Base-by-base conservation (phyloP, 2,329 filamentous ascomycete species). In the Aspergillus unguis region DNA sequence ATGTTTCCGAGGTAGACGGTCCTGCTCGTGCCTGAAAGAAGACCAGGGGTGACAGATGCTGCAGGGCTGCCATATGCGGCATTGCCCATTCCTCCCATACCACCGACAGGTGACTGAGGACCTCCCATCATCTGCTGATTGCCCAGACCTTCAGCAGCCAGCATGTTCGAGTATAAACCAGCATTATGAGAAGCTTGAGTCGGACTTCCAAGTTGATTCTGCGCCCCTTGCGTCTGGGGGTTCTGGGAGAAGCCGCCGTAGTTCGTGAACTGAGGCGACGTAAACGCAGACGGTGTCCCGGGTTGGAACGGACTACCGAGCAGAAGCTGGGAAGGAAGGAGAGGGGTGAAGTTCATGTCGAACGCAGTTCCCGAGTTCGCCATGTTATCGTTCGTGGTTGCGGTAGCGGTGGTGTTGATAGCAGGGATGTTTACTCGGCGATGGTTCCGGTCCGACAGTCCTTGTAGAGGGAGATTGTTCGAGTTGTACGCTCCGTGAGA, bases 1-100 rank as follows among this genome's bases (percentile, higher is more conserved):
- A 99, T 97, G 73, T 99, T 99, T 59, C 94, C 94, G 48, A 99
- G 79, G 69, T 99, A 99, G 40, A 99, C 94, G 3, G 94, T 99
- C 62, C 94, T 85, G 80, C 92, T 97, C 7, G 92, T 96, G 47
- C 91, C 90, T 44, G 90, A 91, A 41, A 95, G 84, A 56, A 95
- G 82, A 43, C 87, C 88, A n/a, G 89, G 85, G 29, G 85, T 82
- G 61, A 92, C 85, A 7, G 88, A 86, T 11, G 89, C 88, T 37
- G 85, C 86, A 35, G 90, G 85, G 70, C 81, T 75, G 70, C 79
- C 80, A 62, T 80, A 76, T n/a, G 75, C 73, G 62, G 85, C 83
- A 56, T 76, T 80, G 41, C 78, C 78, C 62, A 87, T 76, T 57
- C 80, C 83, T 63, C 81, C 82, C 71, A 87, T 91, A n/a, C 80